A percentile compares a stretch with the other conserved stretches of the same genome.
Evolutionary conservation across 169 alveolate species (phyloP).

Genomic region (Plasmodium inui): DNA sequence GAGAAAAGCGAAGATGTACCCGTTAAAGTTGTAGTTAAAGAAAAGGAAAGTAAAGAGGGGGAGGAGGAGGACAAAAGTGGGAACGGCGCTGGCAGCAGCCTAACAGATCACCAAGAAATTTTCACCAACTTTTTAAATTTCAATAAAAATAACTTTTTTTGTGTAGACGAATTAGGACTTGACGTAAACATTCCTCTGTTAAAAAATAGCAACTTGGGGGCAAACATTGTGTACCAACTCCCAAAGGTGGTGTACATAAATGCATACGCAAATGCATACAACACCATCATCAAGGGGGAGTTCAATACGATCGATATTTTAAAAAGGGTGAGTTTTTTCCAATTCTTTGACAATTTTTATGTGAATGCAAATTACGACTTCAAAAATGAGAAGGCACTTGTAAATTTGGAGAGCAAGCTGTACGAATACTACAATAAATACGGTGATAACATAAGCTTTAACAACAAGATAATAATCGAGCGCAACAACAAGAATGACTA

Average conservation of each 20-base stretch:
- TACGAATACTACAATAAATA: slow-evolving; percentile 65
- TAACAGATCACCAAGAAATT: slow-evolving; percentile 27
- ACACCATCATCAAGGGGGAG: slow-evolving; percentile 67
- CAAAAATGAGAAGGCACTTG: slow-evolving; percentile 58
- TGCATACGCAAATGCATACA: slow-evolving; percentile 71
- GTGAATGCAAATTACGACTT: slow-evolving; percentile 69
- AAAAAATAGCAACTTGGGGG: slow-evolving; percentile 68
- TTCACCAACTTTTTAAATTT: slow-evolving; percentile 44
- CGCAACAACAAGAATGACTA: slow-evolving; percentile 42
- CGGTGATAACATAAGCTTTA: slow-evolving; percentile 59
- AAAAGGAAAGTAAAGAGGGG: slow-evolving; percentile 29
- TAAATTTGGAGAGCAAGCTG: slow-evolving; percentile 67
- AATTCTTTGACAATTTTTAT: slow-evolving; percentile 70
- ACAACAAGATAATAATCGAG: slow-evolving; percentile 53
- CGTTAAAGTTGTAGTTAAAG: slow-evolving; percentile 42
- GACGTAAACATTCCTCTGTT: slow-evolving; percentile 54
- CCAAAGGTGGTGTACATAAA: slow-evolving; percentile 54
- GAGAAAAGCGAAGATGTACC: slow-evolving; percentile 70
- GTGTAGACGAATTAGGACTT: slow-evolving; percentile 72
- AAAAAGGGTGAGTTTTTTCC: slow-evolving; percentile 68
- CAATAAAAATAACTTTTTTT: slow-evolving; percentile 73
- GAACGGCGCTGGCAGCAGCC: background rate
- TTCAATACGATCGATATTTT: slow-evolving; percentile 55
- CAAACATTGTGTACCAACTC: slow-evolving; percentile 57
- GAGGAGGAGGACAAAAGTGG: slow-evolving; percentile 10